Evolutionary conservation across 176 grass and related monocot species (phyloP), one percentile per base, ranked within the genome.

Genomic region (Bonia amplexicaulis): DNA sequence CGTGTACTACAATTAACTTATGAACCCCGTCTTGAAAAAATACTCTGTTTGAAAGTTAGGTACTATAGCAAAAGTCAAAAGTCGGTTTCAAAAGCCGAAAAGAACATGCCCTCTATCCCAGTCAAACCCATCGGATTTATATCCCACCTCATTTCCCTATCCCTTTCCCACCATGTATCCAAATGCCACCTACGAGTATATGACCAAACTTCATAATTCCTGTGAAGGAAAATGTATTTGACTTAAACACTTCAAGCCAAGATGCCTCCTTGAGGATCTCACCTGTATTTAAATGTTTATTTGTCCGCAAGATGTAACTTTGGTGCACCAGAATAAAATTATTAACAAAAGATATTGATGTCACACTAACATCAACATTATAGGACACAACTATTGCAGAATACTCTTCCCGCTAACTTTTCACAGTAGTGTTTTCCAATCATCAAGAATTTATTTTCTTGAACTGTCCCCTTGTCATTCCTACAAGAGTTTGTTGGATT

Each of bases 241-340:
- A 58, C 40, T 17, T 59, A 57, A 37, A 23, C 3, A 35, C 33
- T 5, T 58, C 16, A 68, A 12, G 19, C 47, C 20, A 3, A 66
- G 11, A 80, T 44, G 44, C 35, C 59, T 88, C 12, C 68, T 44
- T 73, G 25, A 73, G 26, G 69, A 73, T 68, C 20, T 69, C 41
- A 73, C 20, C n/a, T 49, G 69, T 46, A 49, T 84, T 61, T 22
- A 20, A 73, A 55, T 79, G 37, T 57, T 88, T 79, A 25, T 78
- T 65, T 71, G 2, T 65, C 44, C 29, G 1, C 65, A 73, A 57
- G 15, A 25, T 84, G 46, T 51, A 70, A 78, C 37, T 80, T 80
- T 46, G 49, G 76, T 16, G 71, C 7, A 67, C 20, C 39, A 84
- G 79, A 73, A 0, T 66, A 60, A 60, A 53, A 25, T 17, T 17